Conservation (phyloP, 2,329 filamentous ascomycete species). For the Exophiala alcalophila region DNA sequence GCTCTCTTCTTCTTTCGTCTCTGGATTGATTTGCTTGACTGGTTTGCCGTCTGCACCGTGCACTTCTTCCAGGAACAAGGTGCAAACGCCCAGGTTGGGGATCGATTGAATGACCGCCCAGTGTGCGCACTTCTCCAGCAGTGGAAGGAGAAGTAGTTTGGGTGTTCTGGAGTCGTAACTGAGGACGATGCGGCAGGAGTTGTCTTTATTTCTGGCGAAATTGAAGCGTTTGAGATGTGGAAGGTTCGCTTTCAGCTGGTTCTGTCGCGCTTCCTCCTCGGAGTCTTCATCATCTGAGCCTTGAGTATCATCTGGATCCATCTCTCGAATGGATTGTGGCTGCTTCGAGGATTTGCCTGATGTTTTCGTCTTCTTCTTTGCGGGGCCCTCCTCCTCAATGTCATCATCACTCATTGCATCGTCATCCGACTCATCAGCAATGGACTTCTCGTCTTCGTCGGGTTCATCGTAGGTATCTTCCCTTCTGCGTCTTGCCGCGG, state of each 20-base stretch:
- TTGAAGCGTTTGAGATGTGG: slow-evolving; percentile 71
- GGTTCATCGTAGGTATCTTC: slow-evolving; percentile 76
- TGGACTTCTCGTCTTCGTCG: slow-evolving; percentile 82
- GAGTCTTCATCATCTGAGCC: slow-evolving; percentile 36
- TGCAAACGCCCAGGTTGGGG: slow-evolving; percentile 69
- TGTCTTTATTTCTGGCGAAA: slow-evolving; percentile 71
- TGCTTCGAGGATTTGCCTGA: slow-evolving; percentile 15
- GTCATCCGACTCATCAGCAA: slow-evolving; percentile 50
- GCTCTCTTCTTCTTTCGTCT: slow-evolving; percentile 47
- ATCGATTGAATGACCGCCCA: slow-evolving; percentile 86
- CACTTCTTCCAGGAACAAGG: slow-evolving; percentile 61
- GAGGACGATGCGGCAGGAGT: slow-evolving; percentile 76
- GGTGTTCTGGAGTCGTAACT: slow-evolving; percentile 76
- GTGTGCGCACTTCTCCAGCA: slow-evolving; percentile 77
- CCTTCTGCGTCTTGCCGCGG: slow-evolving; percentile 63
- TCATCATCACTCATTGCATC: slow-evolving; percentile 31
- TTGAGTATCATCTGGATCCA: slow-evolving; percentile 28
- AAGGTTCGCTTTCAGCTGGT: slow-evolving; percentile 62
- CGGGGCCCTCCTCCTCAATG: too few species aligned
- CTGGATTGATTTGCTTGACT: slow-evolving; percentile 44
- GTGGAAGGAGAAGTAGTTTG: slow-evolving; percentile 88
- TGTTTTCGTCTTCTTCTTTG: slow-evolving; percentile 9
- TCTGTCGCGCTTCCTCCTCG: slow-evolving; percentile 54
- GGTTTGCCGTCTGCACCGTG: slow-evolving; percentile 49
- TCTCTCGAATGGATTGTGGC: slow-evolving; percentile 25